phyloP scores from a whole-genome alignment of 164 flowering plant species.

The Vitis amurensis region DNA sequence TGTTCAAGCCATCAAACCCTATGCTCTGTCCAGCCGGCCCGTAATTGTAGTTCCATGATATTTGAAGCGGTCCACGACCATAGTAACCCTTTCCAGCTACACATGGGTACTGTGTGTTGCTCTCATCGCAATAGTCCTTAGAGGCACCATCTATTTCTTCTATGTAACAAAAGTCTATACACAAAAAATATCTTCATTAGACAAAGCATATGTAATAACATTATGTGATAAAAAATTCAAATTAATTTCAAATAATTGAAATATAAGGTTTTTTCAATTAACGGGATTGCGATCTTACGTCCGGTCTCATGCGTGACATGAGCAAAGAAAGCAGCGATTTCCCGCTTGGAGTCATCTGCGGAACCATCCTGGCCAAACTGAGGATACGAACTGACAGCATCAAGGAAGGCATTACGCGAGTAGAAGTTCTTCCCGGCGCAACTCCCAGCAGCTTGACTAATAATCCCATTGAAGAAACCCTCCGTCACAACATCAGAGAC shows the following conservation, averaged over 20 bases:
- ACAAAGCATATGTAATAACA: background rate
- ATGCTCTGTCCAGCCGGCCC: slow-evolving; percentile 19
- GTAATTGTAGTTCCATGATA: slow-evolving; percentile 28
- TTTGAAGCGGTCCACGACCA: slow-evolving; percentile 25
- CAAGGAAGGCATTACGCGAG: slow-evolving; percentile 43
- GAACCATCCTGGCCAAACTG: slow-evolving; percentile 47
- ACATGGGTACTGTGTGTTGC: slow-evolving; percentile 10
- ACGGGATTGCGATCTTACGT: slow-evolving; percentile 33
- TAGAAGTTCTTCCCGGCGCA: slow-evolving; percentile 60
- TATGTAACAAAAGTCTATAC: slow-evolving; percentile 36
- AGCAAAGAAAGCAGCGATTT: slow-evolving; percentile 72
- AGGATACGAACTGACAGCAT: slow-evolving; percentile 36
- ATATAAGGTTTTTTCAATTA: too few relatives aligned
- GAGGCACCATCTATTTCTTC: slow-evolving; percentile 35
- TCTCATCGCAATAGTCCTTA: slow-evolving; percentile 10
- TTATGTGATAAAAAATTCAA: too few relatives aligned
- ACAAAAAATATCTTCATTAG: too few relatives aligned
- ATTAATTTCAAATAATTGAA: background rate
- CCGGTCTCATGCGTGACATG: slow-evolving; percentile 62
- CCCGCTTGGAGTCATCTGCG: slow-evolving; percentile 51
- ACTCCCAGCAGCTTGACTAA: background rate
- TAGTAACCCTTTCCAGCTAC: slow-evolving; percentile 2
- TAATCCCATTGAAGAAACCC: slow-evolving; percentile 44
- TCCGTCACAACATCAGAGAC: slow-evolving; percentile 39
- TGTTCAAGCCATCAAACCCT: slow-evolving; percentile 14